Base-by-base conservation (phyloP, 345 rosid species). In the Erysimum cheiranthoides region DNA sequence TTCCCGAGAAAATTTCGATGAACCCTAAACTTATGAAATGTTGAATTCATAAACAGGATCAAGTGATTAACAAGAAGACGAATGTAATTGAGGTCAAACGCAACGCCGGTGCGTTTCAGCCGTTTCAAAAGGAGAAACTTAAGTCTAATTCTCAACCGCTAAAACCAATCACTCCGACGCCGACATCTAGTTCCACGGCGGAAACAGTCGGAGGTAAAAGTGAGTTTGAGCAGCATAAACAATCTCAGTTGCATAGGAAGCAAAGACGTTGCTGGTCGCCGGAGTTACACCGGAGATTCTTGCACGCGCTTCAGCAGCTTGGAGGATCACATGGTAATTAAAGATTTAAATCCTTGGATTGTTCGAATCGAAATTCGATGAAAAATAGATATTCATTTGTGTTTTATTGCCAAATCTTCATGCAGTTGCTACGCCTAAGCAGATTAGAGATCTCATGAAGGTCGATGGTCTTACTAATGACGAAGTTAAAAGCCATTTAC, bases 401-500 rank as follows among this genome's bases (percentile, higher is more conserved):
- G 10, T 0, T 60, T 10, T 14, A 65, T 70, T 61, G 36, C 6
- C 10, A 65, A 62, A 46, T 30, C 39, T n/a, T n/a, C n/a, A n/a
- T 75, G 81, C 84, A 94, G 98, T 70, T 64, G 94, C 97, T 6
- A 94, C 98, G 1, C 98, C 98, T 0, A 93, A 93, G 81, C 98
- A 91, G 74, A 91, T 94, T 43, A 89, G 93, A 80, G 97, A 94
- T 82, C 79, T 84, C 61, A 94, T 94, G 98, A 90, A 94, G 73
- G 98, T 94, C 56, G 97, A 94, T 75, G 97, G 95, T 43, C 79
- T 94, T 5, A 88, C 95, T 6, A 94, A 92, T 25, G 98, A 92
- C 82, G 98, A 94, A 89, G 97, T 94, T 25, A 94, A 94, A 79
- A 92, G 98, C 81, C 98, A 94, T 85, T 85, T 94, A 76, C 98